phyloP scores from a whole-genome alignment of 2,329 filamentous ascomycete species.

The Cladosporium sp. region DNA sequence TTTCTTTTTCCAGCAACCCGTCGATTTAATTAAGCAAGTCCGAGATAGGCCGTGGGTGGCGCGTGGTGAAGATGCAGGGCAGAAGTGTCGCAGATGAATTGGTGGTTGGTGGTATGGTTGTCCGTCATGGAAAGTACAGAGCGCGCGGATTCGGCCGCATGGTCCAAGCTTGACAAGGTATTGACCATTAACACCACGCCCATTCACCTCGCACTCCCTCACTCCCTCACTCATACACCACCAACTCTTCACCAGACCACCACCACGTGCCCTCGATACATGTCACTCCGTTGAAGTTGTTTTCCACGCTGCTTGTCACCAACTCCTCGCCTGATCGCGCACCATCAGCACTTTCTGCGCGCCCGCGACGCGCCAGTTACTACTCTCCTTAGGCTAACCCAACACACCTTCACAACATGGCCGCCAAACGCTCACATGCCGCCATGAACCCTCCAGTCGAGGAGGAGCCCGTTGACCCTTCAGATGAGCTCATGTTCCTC shows the following conservation, averaged over 20 bases:
- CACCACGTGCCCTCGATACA: neutral
- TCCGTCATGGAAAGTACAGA: neutral
- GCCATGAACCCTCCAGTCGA: constrained; percentile 70
- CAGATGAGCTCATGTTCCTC: constrained; percentile 92
- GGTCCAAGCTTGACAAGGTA: neutral
- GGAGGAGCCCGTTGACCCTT: constrained; percentile 83
- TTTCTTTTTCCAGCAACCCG: neutral
- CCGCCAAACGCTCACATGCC: constrained; percentile 72
- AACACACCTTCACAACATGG: constrained; percentile 60
- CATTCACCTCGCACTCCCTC: neutral
- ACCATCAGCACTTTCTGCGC: neutral
- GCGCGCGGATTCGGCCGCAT: neutral
- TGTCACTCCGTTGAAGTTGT: neutral
- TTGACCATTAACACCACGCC: neutral
- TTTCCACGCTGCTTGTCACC: neutral
- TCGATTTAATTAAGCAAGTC: neutral
- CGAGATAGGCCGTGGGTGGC: neutral
- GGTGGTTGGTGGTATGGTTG: neutral
- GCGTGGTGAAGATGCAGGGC: neutral
- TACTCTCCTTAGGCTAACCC: neutral
- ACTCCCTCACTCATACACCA: neutral
- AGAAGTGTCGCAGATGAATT: neutral
- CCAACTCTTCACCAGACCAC: neutral
- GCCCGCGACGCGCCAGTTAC: neutral
- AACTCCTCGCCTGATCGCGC: neutral